Evolutionary conservation across 768 basidiomycete species (phyloP), one percentile per base, ranked within the genome.

Genomic region (Leucosporidium creatinivorum): DNA sequence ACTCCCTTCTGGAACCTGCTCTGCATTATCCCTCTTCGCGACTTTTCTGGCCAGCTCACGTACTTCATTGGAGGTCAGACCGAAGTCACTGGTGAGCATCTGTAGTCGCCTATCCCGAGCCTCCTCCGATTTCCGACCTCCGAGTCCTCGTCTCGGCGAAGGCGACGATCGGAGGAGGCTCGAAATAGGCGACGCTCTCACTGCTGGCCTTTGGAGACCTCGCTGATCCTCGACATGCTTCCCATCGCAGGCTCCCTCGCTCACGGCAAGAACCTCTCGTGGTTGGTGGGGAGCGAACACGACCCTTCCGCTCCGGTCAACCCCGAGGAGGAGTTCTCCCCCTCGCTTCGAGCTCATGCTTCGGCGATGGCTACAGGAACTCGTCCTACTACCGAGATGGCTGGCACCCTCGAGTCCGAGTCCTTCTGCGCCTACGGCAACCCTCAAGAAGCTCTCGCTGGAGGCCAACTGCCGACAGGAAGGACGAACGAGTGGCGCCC

Each of bases 1-100:
- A 31, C n/a, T 5, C 65, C 69, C 1, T 70, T 70, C 49, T 67
- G 60, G 62, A 66, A 67, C 60, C 47, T 70, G 10, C 62, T 70
- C n/a, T 63, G 65, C 48, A 66, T 62, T 52, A 21, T 65, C 28
- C 64, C 68, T 3, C 23, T 65, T 25, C 63, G 59, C 50, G 12
- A 23, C 1, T 44, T 54, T 1, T 3, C 51, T 0, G 68, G 68
- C 1, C 61, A 66, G 25, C 25, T 69, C 7, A 21, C 31, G 50
- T 65, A 66, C 44, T 66, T 65, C 33, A 47, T 65, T 56, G 68
- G 68, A 18, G 55, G 55, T 1, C 55, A 57, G 31, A 57, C 55
- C 7, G 55, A 57, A 12, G 55, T 19, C 21, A 51, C 50, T 51
- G 50, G 50, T 51, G 50, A 23, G 50, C 4, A 23, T 26, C 21